Conservation (phyloP, 2,329 filamentous ascomycete genomes). For the Alternaria novae-zelandiae region DNA sequence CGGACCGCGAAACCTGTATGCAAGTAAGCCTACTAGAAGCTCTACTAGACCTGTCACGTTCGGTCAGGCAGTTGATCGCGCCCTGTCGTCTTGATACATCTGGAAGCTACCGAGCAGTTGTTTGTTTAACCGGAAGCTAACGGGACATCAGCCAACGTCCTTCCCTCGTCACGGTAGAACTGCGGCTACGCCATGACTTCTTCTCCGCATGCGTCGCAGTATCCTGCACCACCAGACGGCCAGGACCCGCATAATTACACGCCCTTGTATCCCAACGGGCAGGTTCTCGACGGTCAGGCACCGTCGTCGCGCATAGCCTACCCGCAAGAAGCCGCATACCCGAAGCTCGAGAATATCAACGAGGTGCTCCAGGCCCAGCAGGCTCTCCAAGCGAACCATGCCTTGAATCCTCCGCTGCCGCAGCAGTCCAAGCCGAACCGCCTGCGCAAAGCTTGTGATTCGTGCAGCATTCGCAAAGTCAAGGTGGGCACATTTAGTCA, state of each 20-base stretch:
- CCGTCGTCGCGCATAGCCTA: constrained; percentile 28
- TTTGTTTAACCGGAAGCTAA: constrained; percentile 8
- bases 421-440: constrained; percentile 45
- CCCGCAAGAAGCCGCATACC: constrained; percentile 32
- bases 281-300: constrained; percentile 12
- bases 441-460: constrained; percentile 51
- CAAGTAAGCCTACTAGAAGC: neutral
- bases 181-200: constrained; percentile 17
- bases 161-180: constrained; percentile 22
- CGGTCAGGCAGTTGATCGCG: neutral
- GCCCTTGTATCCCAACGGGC: constrained; percentile 34
- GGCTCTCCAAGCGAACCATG: constrained; percentile 45
- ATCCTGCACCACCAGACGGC: constrained; percentile 21
- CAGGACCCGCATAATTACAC: constrained; percentile 39
- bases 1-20: constrained; percentile 9
- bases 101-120: constrained; percentile 6
- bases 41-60: neutral
- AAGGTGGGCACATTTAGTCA: constrained; percentile 30
- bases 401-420: constrained; percentile 24
- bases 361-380: constrained; percentile 47
- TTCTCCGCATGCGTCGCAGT: constrained; percentile 22
- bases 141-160: constrained; percentile 15
- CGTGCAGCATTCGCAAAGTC: constrained; percentile 52
- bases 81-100: neutral
- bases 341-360: constrained; percentile 47